Base-by-base conservation (phyloP, 2,329 filamentous ascomycete species). In the Eutypella sp. region DNA sequence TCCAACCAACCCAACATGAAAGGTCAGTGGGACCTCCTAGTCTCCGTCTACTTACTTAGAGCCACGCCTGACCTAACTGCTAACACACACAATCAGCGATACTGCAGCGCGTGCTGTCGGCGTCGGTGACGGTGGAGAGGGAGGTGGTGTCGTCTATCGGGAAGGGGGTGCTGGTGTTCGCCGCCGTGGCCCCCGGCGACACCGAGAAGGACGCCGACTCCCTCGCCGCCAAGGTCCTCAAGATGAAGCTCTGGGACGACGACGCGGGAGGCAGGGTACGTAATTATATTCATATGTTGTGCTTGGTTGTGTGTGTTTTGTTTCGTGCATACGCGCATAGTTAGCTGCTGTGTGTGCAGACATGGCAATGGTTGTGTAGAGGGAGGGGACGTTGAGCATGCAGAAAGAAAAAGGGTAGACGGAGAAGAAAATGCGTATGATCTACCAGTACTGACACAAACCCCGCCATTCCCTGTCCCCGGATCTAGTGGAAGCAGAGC, bases 71-170 rank as follows among this genome's bases (percentile, higher is more conserved):
- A 46, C 43, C 23, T 48, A 48, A 41, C 53, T 34, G 52, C 47
- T 41, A 39, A 11, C 38, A 27, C 43, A 43, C n/a, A 51, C 42
- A 42, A 48, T 44, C 61, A 96, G 93, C 90, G 44, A 88, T 99
- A 49, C 73, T 97, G 44, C 93, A 99, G 69, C 82, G 93, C 54
- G 93, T 99, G 42, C 82, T 96, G 49, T 97, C 91, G 37, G 92
- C 92, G 49, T 96, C 92, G 7, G 93, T 99, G 58, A 93, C 90
- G 2, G 92, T 99, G 43, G 91, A 99, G 63, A 86, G 89, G 61
- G 78, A 95, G 63, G 72, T 96, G 24, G 80, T 99, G 39, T 97
- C 93, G 1, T 87, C 86, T 3, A 97, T 99, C 59, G 89, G 89
- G 48, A 88, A 85, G 67, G 93, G 93, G 24, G 71, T 99, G 37